Evolutionary conservation across 176 grass and related monocot species (phyloP), one percentile per base, ranked within the genome.

Genomic region (Elaeis guineensis): DNA sequence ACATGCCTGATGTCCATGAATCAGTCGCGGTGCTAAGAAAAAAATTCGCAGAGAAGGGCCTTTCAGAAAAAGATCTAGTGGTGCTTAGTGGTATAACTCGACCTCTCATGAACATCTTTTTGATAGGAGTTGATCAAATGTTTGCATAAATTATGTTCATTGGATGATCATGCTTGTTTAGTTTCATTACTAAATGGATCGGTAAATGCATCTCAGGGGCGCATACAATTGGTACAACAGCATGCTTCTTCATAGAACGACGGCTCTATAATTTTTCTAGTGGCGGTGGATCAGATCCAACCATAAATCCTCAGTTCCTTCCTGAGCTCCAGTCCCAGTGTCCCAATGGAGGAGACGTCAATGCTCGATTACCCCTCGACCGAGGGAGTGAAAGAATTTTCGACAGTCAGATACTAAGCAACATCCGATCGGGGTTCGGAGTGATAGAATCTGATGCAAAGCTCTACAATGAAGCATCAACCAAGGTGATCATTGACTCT

Each of bases 211-310:
- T 14, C 54, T 29, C 62, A 89, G 85, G 85, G n/a, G 90, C 90
- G 39, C 90, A 95, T 75, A 95, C 90, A 11, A 87, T 95, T 21
- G 90, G 90, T 5, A 90, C 90, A 6, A 90, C 90, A 30, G 86
- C 90, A 51, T 95, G 90, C 78, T 95, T 95, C 79, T 95, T 95
- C 67, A 51, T 90, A 2, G 73, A 90, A 62, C 69, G 79, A 56
- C 58, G 90, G 3, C 82, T 95, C 3, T 95, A 95, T 77, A 95
- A 65, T 29, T 84, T 81, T 3, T 67, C 69, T 21, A 59, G 64
- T 18, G 25, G 77, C 0, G 4, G 19, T 0, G 79, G 86, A 53
- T 63, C 90, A 0, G 90, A 95, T 66, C 90, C 90, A 5, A 61
- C 71, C 0, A 90, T 95, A 75, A 76, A 79, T 16, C 59, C 35